These are phyloP conservation scores for Rutstroemia sp. DNA, from an alignment of 2,329 filamentous ascomycete genomes.

Conservation along the genomic window DNA sequence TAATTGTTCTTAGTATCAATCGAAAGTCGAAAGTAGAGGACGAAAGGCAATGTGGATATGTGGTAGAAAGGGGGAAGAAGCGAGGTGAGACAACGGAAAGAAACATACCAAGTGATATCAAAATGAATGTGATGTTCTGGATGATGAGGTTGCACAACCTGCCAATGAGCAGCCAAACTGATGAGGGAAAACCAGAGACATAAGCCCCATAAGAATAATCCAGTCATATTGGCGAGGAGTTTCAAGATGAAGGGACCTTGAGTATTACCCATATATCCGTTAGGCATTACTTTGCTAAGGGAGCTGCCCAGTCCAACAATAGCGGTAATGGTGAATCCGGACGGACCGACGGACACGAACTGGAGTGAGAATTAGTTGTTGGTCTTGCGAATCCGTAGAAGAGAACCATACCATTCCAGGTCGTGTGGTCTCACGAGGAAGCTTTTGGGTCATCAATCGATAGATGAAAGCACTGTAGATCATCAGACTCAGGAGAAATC, in stretches of 20 bases:
- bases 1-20: conserved; percentile 32
- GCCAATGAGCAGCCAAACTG: conserved; percentile 67
- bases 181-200: conserved; percentile 81
- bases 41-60: not conserved
- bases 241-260: conserved; percentile 39
- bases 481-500: conserved; percentile 59
- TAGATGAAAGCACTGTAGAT: conserved; percentile 81
- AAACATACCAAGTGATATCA: conserved; percentile 65
- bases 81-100: no score
- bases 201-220: conserved; percentile 77
- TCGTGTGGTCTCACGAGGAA: conserved; percentile 66
- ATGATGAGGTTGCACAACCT: conserved; percentile 45
- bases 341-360: conserved; percentile 75
- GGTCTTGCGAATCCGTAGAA: conserved; percentile 5
- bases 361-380: conserved; percentile 14
- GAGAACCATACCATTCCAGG: conserved; percentile 55
- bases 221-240: conserved; percentile 50
- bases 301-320: conserved; percentile 35
- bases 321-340: conserved; percentile 52
- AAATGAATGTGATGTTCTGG: conserved; percentile 54
- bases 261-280: conserved; percentile 35
- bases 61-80: no score
- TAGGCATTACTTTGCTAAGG: conserved; percentile 34
- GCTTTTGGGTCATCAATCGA: conserved; percentile 79
- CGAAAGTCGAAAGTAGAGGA: not conserved